A percentile compares a stretch with the other conserved stretches of the same genome.
phyloP scores from a whole-genome alignment of 805 yeast species.

The Yarrowia deformans region DNA sequence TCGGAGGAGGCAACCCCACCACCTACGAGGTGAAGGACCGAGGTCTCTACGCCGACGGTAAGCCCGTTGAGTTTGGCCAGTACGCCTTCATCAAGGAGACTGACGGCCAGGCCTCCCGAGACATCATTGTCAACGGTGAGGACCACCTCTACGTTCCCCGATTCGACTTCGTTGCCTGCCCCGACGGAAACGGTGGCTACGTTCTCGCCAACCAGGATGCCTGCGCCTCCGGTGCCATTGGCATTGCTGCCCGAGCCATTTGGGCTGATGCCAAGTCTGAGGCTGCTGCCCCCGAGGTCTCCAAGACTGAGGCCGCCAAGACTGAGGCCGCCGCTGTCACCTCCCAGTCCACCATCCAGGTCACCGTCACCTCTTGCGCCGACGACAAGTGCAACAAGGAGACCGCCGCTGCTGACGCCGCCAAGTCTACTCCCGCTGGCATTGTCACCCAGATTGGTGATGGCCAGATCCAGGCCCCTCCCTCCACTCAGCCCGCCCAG shows the following conservation, averaged over 20 bases:
- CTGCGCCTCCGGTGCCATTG: background rate
- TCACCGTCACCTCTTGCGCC: conserved; percentile 22
- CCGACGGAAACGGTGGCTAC: conserved; percentile 1
- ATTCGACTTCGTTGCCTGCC: conserved; percentile 6
- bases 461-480: conserved; percentile 33
- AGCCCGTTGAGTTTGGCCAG: conserved; percentile 11
- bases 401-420: background rate
- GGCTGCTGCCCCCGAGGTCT: background rate
- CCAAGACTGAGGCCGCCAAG: background rate
- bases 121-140: conserved; percentile 20
- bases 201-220: background rate
- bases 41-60: conserved; percentile 13
- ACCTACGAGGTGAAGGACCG: conserved; percentile 14
- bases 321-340: background rate
- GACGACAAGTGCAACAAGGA: conserved; percentile 15
- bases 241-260: conserved; percentile 8
- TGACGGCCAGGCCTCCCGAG: conserved; percentile 16
- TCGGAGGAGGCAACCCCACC: background rate
- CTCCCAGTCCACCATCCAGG: background rate
- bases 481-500: background rate
- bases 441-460: conserved; percentile 18
- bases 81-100: background rate
- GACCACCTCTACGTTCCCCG: conserved; percentile 15
- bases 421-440: conserved; percentile 6
- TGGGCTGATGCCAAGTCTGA: background rate